A percentile compares a stretch with the other conserved stretches of the same genome.
Evolutionary conservation across 2,329 filamentous ascomycete species (phyloP).

Genomic region (Gnomoniopsis smithogilvyi): DNA sequence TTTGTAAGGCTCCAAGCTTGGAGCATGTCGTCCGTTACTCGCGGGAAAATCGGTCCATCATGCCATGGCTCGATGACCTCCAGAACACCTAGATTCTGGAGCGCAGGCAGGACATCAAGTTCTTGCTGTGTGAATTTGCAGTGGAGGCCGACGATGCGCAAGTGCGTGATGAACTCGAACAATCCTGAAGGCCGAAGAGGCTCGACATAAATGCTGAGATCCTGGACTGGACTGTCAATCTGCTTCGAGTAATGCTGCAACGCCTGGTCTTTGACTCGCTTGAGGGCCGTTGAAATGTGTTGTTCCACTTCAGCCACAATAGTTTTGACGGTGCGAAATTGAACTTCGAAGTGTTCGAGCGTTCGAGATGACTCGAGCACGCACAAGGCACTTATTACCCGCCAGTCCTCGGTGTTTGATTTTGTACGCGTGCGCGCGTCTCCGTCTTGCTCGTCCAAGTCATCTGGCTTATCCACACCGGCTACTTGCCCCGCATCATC

Average conservation of each 20-base stretch:
- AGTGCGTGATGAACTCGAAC: conserved; percentile 14
- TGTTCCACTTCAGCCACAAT: not conserved
- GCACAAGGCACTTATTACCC: not conserved
- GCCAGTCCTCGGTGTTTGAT: not conserved
- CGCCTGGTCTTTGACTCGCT: not conserved
- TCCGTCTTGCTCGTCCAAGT: no score
- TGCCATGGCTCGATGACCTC: conserved; percentile 9
- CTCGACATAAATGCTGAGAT: conserved; percentile 7
- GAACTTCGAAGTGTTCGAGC: not conserved
- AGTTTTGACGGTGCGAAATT: not conserved
- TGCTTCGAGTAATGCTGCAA: not conserved
- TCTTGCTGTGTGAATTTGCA: conserved; percentile 5
- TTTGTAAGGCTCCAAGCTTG: conserved; percentile 5
- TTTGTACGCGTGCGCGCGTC: not conserved
- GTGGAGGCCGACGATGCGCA: conserved; percentile 2
- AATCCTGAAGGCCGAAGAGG: not conserved
- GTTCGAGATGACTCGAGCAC: not conserved
- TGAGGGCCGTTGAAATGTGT: not conserved
- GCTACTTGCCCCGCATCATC: no score
- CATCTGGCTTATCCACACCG: no score
- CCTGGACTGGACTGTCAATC: not conserved
- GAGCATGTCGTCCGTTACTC: not conserved
- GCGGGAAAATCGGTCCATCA: not conserved
- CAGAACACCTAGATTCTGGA: conserved; percentile 13
- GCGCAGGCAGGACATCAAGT: conserved; percentile 3